phyloP scores from a whole-genome alignment of 352 stramenopile genomes.

The Phytophthora ohioensis region DNA sequence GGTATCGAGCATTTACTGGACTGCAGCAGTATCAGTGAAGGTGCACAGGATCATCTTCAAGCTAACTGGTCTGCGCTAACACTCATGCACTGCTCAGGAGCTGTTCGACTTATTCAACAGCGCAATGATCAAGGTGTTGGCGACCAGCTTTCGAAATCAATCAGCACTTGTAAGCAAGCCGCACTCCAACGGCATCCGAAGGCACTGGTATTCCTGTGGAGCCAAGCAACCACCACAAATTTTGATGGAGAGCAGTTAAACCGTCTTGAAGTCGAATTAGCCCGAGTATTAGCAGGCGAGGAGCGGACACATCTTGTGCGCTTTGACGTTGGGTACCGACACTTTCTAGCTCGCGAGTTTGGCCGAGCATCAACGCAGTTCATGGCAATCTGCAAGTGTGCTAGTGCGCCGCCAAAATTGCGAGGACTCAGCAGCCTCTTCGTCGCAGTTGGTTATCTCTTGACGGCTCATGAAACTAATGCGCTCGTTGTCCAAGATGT shows the following conservation, averaged over 20 bases:
- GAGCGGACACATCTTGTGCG: conserved; percentile 47
- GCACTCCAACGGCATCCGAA: conserved; percentile 34
- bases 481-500: conserved; percentile 8
- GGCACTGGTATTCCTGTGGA: conserved; percentile 54
- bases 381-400: conserved; percentile 45
- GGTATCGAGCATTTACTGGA: conserved; percentile 40
- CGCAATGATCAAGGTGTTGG: conserved; percentile 2
- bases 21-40: conserved; percentile 14
- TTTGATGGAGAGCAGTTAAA: conserved; percentile 18
- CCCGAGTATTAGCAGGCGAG: conserved; percentile 8
- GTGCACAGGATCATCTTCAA: conserved; percentile 11
- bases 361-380: conserved; percentile 42
- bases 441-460: conserved; percentile 43
- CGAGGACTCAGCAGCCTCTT: conserved; percentile 56
- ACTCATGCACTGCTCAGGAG: conserved; percentile 41
- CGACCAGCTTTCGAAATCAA: conserved; percentile 5
- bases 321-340: conserved; percentile 49
- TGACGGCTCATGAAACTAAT: conserved; percentile 8
- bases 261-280: conserved; percentile 20
- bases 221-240: conserved; percentile 13
- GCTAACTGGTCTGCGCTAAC: conserved; percentile 44
- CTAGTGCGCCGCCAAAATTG: conserved; percentile 45
- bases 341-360: conserved; percentile 41
- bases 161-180: conserved; percentile 16
- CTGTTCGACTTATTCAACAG: conserved; percentile 38